phyloP scores from a whole-genome alignment of 257 asterid species.

The Datura wrightii region DNA sequence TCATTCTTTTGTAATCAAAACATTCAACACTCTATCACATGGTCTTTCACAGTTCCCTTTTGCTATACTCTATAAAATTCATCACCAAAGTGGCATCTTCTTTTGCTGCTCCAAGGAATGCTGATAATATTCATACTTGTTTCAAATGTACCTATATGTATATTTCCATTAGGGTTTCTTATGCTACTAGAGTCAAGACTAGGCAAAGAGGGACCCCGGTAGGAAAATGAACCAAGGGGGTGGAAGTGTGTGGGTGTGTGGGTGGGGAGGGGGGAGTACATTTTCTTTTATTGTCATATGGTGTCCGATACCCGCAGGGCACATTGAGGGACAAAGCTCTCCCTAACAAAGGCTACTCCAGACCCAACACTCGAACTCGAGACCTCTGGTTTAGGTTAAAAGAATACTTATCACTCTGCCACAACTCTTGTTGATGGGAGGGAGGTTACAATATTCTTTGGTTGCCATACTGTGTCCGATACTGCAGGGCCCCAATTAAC shows the following conservation, averaged over 20 bases:
- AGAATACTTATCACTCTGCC: background rate
- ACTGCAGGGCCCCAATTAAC: too few relatives aligned
- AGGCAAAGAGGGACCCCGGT: background rate
- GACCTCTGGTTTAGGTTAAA: background rate
- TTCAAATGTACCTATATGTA: background rate
- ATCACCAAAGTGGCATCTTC: constrained; percentile 1
- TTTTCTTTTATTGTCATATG: background rate
- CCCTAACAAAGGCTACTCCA: background rate
- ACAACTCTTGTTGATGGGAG: background rate
- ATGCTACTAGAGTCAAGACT: constrained; percentile 16
- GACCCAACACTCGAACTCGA: background rate
- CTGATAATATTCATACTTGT: background rate
- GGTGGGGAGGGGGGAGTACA: background rate
- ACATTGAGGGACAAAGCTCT: background rate
- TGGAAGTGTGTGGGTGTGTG: background rate
- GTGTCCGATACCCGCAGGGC: too few relatives aligned
- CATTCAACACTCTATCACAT: constrained; percentile 31
- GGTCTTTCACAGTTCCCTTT: background rate
- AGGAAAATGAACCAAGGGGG: background rate
- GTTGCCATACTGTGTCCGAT: too few relatives aligned
- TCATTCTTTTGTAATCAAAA: background rate
- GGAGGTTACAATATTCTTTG: background rate
- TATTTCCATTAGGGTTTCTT: constrained; percentile 2
- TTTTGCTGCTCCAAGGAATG: constrained; percentile 20
- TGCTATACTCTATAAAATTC: background rate